Evolutionary conservation across 768 basidiomycete species (phyloP).

Genomic region (Mycena alexandri): DNA sequence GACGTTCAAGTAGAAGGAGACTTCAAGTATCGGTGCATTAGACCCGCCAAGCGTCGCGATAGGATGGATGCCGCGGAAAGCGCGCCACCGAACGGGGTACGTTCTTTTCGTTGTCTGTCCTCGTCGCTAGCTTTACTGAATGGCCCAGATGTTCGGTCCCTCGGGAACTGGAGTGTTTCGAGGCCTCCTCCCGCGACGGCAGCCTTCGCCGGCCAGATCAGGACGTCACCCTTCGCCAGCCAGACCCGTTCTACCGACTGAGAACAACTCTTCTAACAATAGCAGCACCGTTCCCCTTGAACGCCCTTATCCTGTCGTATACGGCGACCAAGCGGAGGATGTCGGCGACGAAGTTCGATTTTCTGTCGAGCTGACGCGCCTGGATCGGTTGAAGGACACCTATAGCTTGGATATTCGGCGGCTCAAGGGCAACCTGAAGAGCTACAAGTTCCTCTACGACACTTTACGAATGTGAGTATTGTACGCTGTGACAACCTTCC

Average conservation of each 20-base stretch:
- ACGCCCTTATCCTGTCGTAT: constrained; percentile 52
- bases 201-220: constrained; percentile 48
- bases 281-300: constrained; percentile 32
- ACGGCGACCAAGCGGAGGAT: constrained; percentile 79
- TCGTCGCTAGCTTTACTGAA: neutral
- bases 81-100: constrained; percentile 58
- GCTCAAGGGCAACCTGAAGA: constrained; percentile 86
- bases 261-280: constrained; percentile 45
- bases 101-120: constrained; percentile 20
- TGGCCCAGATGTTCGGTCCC: constrained; percentile 34
- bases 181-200: constrained; percentile 75
- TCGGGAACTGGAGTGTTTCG: constrained; percentile 67
- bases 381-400: constrained; percentile 85
- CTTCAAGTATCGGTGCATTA: constrained; percentile 84
- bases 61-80: constrained; percentile 36
- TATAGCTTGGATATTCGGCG: constrained; percentile 91
- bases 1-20: constrained; percentile 84
- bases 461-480: constrained; percentile 70
- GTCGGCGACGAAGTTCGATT: constrained; percentile 93
- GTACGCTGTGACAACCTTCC: neutral
- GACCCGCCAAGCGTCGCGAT: constrained; percentile 67
- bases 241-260: constrained; percentile 15
- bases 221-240: constrained; percentile 61
- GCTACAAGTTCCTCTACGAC: constrained; percentile 89
- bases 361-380: constrained; percentile 89